Conservation (phyloP, 768 basidiomycete genomes). For the Agaricus subrufescens region DNA sequence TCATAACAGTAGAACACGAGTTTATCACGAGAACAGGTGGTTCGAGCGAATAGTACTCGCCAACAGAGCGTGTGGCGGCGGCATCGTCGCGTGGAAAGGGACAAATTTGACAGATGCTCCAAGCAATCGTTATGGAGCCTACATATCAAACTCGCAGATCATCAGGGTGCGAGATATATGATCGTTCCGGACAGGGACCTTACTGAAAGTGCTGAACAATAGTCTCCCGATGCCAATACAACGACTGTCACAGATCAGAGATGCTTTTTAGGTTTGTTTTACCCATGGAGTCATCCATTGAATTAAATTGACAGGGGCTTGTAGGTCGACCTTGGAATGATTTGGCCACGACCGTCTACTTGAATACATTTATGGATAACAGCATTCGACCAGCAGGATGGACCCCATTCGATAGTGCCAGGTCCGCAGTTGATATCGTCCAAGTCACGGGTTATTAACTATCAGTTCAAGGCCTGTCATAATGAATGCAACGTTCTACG, state of each 20-base stretch:
- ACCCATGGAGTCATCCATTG: too few relatives aligned
- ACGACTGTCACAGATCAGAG: constrained; percentile 36
- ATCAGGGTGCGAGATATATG: constrained; percentile 39
- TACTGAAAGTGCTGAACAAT: background rate
- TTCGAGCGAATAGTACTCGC: constrained; percentile 57
- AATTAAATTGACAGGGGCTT: background rate
- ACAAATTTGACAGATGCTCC: constrained; percentile 48
- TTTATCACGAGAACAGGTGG: constrained; percentile 33
- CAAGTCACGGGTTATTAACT: background rate
- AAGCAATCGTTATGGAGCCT: constrained; percentile 50
- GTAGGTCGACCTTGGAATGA: constrained; percentile 59
- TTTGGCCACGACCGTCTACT: constrained; percentile 47
- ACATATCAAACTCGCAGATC: constrained; percentile 49
- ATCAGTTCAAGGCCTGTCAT: constrained; percentile 34
- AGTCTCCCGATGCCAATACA: constrained; percentile 58
- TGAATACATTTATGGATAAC: constrained; percentile 55
- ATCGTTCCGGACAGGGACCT: background rate
- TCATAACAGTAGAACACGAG: background rate
- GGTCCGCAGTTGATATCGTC: constrained; percentile 20
- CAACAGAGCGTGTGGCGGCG: constrained; percentile 61
- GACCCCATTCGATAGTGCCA: constrained; percentile 38
- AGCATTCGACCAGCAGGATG: constrained; percentile 49
- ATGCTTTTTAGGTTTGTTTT: constrained; percentile 45
- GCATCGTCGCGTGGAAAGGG: constrained; percentile 62
- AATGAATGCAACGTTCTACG: constrained; percentile 51